phyloP scores from a whole-genome alignment of 169 alveolate genomes.

The Plasmodium billcollinsi region DNA sequence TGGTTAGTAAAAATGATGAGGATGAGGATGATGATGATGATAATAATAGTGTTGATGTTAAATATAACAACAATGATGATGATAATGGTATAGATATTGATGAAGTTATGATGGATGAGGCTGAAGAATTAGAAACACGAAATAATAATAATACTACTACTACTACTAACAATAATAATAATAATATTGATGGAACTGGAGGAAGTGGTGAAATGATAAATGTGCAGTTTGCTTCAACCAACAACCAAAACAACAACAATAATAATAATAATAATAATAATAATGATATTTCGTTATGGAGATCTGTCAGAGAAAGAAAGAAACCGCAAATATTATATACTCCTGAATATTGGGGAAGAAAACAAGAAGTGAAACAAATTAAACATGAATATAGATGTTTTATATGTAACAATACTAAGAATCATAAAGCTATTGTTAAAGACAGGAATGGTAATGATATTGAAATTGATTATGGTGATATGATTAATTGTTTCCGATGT shows the following conservation, averaged over 20 bases:
- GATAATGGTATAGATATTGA: constrained; percentile 79
- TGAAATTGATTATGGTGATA: constrained; percentile 88
- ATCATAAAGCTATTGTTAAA: constrained; percentile 79
- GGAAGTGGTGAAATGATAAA: neutral
- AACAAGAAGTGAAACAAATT: constrained; percentile 86
- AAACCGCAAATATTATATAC: constrained; percentile 84
- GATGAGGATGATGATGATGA: constrained; percentile 74
- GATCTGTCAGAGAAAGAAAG: constrained; percentile 86
- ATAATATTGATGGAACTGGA: constrained; percentile 1
- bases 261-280: neutral
- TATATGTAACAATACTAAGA: constrained; percentile 90
- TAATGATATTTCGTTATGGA: constrained; percentile 79
- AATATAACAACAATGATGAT: constrained; percentile 66
- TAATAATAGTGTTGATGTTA: constrained; percentile 67
- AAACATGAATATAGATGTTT: constrained; percentile 91
- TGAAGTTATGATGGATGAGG: constrained; percentile 84
- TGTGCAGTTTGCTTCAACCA: neutral
- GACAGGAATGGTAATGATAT: constrained; percentile 84
- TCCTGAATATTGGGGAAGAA: constrained; percentile 86
- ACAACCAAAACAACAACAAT: neutral
- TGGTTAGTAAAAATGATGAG: constrained; percentile 23
- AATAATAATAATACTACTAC: neutral
- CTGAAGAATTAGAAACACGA: constrained; percentile 32
- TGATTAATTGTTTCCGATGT: constrained; percentile 90
- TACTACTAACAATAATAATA: constrained; percentile 8